Percentiles rank a stretch among this genome's conserved stretches.
Evolutionary conservation across 2,329 filamentous ascomycete genomes (phyloP).

Genomic region (Chaetomiaceae sp.): DNA sequence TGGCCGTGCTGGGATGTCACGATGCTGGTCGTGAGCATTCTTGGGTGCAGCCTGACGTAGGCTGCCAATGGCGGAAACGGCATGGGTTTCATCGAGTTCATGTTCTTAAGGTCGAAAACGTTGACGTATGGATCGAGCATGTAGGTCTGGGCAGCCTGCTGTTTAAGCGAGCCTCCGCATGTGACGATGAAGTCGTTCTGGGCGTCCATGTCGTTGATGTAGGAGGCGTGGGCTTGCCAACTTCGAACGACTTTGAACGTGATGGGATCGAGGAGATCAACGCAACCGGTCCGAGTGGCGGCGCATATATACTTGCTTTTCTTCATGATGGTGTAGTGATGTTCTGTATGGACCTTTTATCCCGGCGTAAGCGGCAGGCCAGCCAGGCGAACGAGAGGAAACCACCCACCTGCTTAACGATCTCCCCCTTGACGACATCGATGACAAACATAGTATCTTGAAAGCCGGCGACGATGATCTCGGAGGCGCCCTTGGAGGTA

Average conservation of each 20-base stretch:
- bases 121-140: slow-evolving; percentile 92
- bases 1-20: slow-evolving; percentile 89
- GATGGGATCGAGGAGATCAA: slow-evolving; percentile 80
- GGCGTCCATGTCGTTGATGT: slow-evolving; percentile 95
- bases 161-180: slow-evolving; percentile 85
- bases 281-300: slow-evolving; percentile 73
- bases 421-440: slow-evolving; percentile 64
- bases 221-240: slow-evolving; percentile 85
- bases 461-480: slow-evolving; percentile 81
- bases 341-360: slow-evolving; percentile 60
- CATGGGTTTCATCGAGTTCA: slow-evolving; percentile 82
- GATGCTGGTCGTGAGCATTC: slow-evolving; percentile 91
- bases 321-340: slow-evolving; percentile 89
- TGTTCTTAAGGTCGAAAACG: slow-evolving; percentile 90
- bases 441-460: slow-evolving; percentile 82
- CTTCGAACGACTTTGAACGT: slow-evolving; percentile 75
- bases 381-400: slow-evolving; percentile 1
- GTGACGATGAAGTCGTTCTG: slow-evolving; percentile 93
- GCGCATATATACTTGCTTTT: slow-evolving; percentile 87
- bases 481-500: slow-evolving; percentile 75
- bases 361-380: slow-evolving; percentile 10
- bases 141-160: slow-evolving; percentile 62
- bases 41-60: slow-evolving; percentile 93
- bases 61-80: slow-evolving; percentile 89
- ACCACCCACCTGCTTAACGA: slow-evolving; percentile 35